Percentiles rank a stretch among this genome's conserved stretches.
These are phyloP conservation scores for Periglandula ipomoeae DNA, from an alignment of 2,329 filamentous ascomycete genomes.

Conservation along the genomic window DNA sequence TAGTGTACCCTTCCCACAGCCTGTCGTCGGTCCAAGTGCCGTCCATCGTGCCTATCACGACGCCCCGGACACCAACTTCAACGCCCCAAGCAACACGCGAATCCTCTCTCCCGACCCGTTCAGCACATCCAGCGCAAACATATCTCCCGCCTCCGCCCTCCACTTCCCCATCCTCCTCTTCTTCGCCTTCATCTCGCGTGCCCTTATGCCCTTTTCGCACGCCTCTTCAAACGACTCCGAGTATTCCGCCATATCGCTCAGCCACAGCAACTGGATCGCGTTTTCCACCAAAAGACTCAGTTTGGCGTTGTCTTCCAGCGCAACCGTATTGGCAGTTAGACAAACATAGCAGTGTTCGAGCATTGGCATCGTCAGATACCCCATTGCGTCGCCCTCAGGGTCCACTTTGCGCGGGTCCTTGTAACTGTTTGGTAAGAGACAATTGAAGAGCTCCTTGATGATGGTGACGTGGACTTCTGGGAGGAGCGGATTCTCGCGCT, in stretches of 20 bases:
- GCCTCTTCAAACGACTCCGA: conserved; percentile 27
- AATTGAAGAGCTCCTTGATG: conserved; percentile 33
- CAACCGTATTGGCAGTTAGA: conserved; percentile 52
- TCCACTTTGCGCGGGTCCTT: conserved; percentile 32
- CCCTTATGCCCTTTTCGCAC: conserved; percentile 36
- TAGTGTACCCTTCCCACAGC: too few species aligned
- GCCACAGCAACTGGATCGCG: conserved; percentile 46
- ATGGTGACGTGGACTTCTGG: conserved; percentile 33
- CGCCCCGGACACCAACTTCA: too few species aligned
- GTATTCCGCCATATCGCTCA: conserved; percentile 24
- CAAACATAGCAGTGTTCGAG: conserved; percentile 54
- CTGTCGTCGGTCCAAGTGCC: too few species aligned
- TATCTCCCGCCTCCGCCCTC: conserved; percentile 27
- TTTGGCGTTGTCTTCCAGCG: conserved; percentile 60
- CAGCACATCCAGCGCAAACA: conserved; percentile 33
- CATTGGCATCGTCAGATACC: conserved; percentile 34
- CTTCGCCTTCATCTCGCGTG: conserved; percentile 38
- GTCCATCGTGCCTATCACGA: too few species aligned
- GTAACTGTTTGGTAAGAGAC: conserved; percentile 32
- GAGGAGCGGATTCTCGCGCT: conserved; percentile 25
- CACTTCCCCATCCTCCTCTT: conserved; percentile 27
- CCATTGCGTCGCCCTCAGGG: conserved; percentile 24
- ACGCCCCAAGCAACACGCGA: conserved; percentile 26
- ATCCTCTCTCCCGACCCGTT: conserved; percentile 36
- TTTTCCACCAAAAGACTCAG: conserved; percentile 61